phyloP scores from a whole-genome alignment of 345 rosid species.

The Lepidium sativum region DNA sequence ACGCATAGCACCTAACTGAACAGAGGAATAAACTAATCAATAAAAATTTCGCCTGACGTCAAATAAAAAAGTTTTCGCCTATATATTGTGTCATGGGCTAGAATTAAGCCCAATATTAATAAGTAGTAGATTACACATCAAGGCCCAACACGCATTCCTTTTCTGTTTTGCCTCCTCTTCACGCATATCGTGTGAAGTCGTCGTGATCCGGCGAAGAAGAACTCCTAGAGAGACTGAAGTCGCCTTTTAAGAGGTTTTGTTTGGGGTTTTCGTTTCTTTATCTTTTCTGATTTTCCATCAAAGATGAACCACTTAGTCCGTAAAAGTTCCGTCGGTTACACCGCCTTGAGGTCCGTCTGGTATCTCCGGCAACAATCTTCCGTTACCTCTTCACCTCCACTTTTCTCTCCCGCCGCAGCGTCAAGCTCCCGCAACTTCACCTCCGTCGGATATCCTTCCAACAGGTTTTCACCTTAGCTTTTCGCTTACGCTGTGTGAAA shows the following conservation, averaged over 20 bases:
- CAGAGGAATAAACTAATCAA: too few relatives aligned
- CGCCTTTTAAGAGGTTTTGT: constrained; percentile 3
- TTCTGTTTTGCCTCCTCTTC: background rate
- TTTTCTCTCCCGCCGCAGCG: constrained; percentile 17
- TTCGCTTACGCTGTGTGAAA: background rate
- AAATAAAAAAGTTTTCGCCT: too few relatives aligned
- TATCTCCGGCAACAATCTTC: constrained; percentile 23
- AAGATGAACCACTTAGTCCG: constrained; percentile 24
- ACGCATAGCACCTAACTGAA: too few relatives aligned
- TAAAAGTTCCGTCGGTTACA: constrained; percentile 1
- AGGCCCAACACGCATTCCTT: background rate
- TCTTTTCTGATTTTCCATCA: background rate
- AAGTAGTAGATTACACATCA: background rate
- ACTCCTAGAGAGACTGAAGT: background rate
- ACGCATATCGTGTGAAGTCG: background rate
- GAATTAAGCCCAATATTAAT: background rate
- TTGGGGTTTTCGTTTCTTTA: background rate
- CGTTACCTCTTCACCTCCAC: constrained; percentile 1
- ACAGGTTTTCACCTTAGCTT: constrained; percentile 26
- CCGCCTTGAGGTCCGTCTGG: constrained; percentile 20
- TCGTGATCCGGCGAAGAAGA: background rate
- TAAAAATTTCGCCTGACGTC: too few relatives aligned
- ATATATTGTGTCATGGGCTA: background rate
- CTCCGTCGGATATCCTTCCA: constrained; percentile 38
- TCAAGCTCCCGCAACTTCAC: constrained; percentile 20